Percentiles rank a stretch among this genome's conserved stretches.
Evolutionary conservation across 2,329 filamentous ascomycete species (phyloP).

Genomic region (Claviceps pazoutovae): DNA sequence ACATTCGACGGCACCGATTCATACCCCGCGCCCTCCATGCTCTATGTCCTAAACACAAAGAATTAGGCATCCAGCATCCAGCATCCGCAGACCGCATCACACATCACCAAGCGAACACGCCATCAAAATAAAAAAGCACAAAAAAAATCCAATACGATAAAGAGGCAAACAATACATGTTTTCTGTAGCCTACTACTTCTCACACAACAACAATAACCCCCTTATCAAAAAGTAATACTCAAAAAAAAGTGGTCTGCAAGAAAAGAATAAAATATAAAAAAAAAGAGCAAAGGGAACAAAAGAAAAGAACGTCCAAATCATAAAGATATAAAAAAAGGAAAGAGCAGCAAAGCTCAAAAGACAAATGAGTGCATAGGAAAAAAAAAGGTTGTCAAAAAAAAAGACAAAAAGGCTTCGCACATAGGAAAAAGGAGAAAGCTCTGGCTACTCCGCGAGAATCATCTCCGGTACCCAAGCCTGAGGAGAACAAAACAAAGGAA

Average conservation of each 20-base stretch:
- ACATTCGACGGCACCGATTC: too few species aligned
- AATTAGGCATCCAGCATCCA: too few species aligned
- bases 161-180: too few species aligned
- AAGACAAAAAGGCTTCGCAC: conserved; percentile 5
- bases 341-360: neutral
- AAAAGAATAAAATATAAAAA: neutral
- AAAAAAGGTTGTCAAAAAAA: neutral
- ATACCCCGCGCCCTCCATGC: too few species aligned
- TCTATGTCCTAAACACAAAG: too few species aligned
- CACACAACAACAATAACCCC: too few species aligned
- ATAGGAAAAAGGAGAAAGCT: neutral
- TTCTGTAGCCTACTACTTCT: too few species aligned
- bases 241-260: neutral
- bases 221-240: too few species aligned
- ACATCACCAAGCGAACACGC: too few species aligned
- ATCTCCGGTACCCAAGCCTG: conserved; percentile 15
- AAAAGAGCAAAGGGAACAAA: neutral
- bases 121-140: too few species aligned
- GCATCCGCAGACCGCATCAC: too few species aligned
- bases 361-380: neutral
- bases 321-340: neutral
- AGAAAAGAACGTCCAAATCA: neutral
- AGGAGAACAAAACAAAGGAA: conserved; percentile 13
- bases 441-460: conserved; percentile 14
- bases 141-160: too few species aligned